phyloP scores from a whole-genome alignment of 1,139 yeast species.

The Wickerhamomyces sp. region DNA sequence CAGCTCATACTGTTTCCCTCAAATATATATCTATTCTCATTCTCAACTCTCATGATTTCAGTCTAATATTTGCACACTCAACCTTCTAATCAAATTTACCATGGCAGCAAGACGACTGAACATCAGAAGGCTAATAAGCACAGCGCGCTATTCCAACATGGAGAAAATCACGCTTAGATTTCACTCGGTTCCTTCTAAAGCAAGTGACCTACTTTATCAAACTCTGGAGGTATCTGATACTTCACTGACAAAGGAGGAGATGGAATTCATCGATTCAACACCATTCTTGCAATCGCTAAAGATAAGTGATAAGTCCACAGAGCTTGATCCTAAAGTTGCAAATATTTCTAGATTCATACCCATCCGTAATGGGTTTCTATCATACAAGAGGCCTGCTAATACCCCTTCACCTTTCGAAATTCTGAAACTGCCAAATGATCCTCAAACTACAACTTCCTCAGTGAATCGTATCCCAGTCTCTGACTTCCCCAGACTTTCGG shows the following conservation, averaged over 20 bases:
- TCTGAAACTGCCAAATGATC: background rate
- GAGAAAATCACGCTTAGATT: background rate
- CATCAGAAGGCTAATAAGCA: background rate
- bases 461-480: background rate
- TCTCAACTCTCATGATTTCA: too few species aligned
- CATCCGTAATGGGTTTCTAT: background rate
- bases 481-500: conserved; percentile 36
- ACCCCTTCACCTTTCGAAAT: conserved; percentile 7
- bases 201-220: background rate
- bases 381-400: background rate
- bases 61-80: too few species aligned
- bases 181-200: background rate
- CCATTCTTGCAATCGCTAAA: background rate
- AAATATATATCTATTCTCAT: too few species aligned
- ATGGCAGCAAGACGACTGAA: background rate
- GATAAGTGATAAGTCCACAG: background rate
- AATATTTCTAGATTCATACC: conserved; percentile 4
- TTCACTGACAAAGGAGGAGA: background rate
- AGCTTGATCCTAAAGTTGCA: background rate
- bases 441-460: background rate
- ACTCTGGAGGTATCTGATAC: background rate
- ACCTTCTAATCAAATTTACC: too few species aligned
- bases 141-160: background rate
- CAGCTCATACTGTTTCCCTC: too few species aligned
- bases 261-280: background rate